Evolutionary conservation across 2,329 filamentous ascomycete species (phyloP).

Genomic region (Hymenoscyphus salicellus): DNA sequence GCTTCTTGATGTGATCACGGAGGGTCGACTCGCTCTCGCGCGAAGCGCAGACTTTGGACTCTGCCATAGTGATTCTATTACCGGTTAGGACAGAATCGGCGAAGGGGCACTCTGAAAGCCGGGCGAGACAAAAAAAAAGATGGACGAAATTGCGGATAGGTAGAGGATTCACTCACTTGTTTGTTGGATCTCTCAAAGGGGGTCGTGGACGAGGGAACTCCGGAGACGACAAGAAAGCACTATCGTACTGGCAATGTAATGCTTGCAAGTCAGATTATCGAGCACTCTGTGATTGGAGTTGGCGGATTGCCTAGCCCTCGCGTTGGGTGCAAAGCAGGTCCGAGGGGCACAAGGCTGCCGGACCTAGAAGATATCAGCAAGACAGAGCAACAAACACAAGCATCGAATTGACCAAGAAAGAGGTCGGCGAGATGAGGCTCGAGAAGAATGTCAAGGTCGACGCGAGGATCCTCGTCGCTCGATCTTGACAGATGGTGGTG

Average conservation of each 20-base stretch:
- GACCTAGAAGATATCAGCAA: background rate
- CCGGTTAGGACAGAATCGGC: background rate
- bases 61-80: background rate
- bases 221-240: too few species aligned
- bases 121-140: too few species aligned
- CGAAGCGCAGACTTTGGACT: background rate
- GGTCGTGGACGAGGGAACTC: too few species aligned
- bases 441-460: background rate
- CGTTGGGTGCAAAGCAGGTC: background rate
- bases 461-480: background rate
- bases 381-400: background rate
- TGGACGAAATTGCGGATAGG: too few species aligned
- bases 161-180: too few species aligned
- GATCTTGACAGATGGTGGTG: background rate
- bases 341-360: background rate
- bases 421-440: background rate
- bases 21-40: background rate
- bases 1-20: slow-evolving; percentile 16
- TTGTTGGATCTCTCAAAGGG: too few species aligned
- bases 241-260: too few species aligned
- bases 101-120: too few species aligned
- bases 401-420: background rate
- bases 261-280: too few species aligned
- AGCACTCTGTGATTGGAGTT: background rate
- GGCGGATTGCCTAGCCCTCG: background rate